Base-by-base conservation (phyloP, 768 basidiomycete species). In the Mycena pura region DNA sequence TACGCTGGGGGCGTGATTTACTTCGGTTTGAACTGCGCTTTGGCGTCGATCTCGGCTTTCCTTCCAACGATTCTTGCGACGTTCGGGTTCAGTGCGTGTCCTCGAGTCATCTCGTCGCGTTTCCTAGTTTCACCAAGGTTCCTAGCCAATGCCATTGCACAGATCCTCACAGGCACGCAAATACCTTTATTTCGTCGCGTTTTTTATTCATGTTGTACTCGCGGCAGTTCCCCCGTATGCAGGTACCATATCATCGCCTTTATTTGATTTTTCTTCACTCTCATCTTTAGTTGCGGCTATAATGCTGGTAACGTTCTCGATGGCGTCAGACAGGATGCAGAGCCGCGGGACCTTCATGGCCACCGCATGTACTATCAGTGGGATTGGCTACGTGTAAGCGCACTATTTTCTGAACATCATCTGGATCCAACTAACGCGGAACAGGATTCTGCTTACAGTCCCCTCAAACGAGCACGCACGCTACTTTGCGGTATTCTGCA, bases 401-500 rank as follows among this genome's bases (percentile, higher is more conserved):
- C n/a, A n/a, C 25, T 17, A 21, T 13, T 40, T 31, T 5, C 36
- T 1, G 17, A 29, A 24, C 7, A 14, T 14, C 3, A 17, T 28
- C 27, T 21, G n/a, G 22, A n/a, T 9, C 19, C 27, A 4, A 57
- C 13, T 50, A n/a, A 0, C 24, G 45, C 15, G 19, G 14, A 34
- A 13, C 61, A 88, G 85, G 29, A 70, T 92, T 25, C 78, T 93
- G 22, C 72, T 90, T 13, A 75, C 80, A 2, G 84, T 87, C 0
- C 78, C 73, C 1, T 59, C 74, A 22, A 88, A 90, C 69, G 74
- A 78, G 14, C 86, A 85, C 32, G 89, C 80, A 19, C 81, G 85
- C 22, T 93, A 92, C 68, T 93, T 93, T 67, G 88, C 90, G 11
- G 86, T 85, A 11, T 91, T 92, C 73, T 90, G 88, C 63, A 87